Conservation (phyloP, 176 grass and related monocot genomes). For the Paspalum vaginatum region DNA sequence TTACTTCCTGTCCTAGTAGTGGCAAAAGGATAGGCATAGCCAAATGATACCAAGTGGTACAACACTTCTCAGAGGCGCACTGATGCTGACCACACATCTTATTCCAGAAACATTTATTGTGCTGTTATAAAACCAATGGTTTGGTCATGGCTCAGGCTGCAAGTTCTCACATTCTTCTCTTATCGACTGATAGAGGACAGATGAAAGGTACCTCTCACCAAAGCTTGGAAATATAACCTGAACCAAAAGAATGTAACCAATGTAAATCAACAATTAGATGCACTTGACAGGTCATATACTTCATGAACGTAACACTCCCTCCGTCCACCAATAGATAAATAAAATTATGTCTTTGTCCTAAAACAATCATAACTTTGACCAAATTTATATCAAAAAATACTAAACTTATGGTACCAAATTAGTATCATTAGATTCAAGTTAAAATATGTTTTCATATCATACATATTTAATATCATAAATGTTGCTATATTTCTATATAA, state of each 20-base stretch:
- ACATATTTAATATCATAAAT: too few relatives aligned
- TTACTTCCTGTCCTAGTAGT: background rate
- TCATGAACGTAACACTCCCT: background rate
- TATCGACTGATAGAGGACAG: constrained; percentile 82
- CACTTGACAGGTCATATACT: background rate
- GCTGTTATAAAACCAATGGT: constrained; percentile 7
- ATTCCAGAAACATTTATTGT: constrained; percentile 36
- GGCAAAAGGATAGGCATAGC: background rate
- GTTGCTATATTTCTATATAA: too few relatives aligned
- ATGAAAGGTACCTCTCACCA: constrained; percentile 93
- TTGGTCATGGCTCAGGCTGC: constrained; percentile 78
- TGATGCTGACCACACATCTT: constrained; percentile 6
- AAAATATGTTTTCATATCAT: too few relatives aligned
- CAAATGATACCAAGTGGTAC: constrained; percentile 15
- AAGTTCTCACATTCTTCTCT: constrained; percentile 86
- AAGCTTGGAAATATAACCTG: constrained; percentile 95
- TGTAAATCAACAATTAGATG: background rate
- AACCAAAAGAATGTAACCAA: constrained; percentile 14
- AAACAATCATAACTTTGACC: too few relatives aligned
- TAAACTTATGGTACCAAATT: too few relatives aligned
- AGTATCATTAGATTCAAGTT: too few relatives aligned
- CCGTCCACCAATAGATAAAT: too few relatives aligned
- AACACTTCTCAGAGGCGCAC: background rate
- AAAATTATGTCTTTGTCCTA: too few relatives aligned
- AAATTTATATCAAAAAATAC: too few relatives aligned